Percentiles rank a stretch among this genome's conserved stretches.
phyloP scores from a whole-genome alignment of 208 protist genomes.

The Crithidia acanthocephali region DNA sequence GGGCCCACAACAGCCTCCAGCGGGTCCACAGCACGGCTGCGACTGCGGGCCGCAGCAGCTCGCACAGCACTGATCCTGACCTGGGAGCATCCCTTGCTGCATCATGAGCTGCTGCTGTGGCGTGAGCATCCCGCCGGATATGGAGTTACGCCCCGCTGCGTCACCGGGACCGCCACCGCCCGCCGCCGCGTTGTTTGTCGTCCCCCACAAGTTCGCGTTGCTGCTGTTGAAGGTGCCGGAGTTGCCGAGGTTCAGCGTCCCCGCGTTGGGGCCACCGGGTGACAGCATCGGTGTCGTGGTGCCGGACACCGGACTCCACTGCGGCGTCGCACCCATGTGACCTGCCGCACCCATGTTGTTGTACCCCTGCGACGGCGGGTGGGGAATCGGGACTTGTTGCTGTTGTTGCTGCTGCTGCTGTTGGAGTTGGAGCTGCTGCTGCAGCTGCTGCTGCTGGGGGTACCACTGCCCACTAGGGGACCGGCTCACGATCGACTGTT shows the following conservation, averaged over 20 bases:
- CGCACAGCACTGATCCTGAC: constrained; percentile 30
- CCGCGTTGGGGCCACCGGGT: background rate
- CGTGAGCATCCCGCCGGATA: constrained; percentile 5
- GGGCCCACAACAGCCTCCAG: constrained; percentile 1
- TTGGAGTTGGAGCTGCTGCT: constrained; percentile 30
- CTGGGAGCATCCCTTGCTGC: constrained; percentile 23
- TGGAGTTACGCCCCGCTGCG: background rate
- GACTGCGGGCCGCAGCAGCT: constrained; percentile 26
- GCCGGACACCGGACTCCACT: constrained; percentile 24
- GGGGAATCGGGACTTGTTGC: constrained; percentile 5
- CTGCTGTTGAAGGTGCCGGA: constrained; percentile 27
- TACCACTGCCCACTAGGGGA: constrained; percentile 52
- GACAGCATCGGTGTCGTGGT: constrained; percentile 5
- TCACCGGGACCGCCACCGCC: constrained; percentile 1
- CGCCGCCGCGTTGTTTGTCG: constrained; percentile 10
- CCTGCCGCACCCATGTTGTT: background rate
- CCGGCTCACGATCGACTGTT: constrained; percentile 33
- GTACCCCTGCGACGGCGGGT: background rate
- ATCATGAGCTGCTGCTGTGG: constrained; percentile 35
- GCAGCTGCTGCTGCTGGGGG: constrained; percentile 35
- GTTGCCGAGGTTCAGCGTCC: constrained; percentile 9
- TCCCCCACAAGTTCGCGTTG: constrained; percentile 14
- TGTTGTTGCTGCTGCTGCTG: constrained; percentile 30
- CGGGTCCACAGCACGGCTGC: no score
- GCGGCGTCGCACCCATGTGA: background rate